Evolutionary conservation across 805 yeast species (phyloP).

Genomic region (Teunomyces pallodes): DNA sequence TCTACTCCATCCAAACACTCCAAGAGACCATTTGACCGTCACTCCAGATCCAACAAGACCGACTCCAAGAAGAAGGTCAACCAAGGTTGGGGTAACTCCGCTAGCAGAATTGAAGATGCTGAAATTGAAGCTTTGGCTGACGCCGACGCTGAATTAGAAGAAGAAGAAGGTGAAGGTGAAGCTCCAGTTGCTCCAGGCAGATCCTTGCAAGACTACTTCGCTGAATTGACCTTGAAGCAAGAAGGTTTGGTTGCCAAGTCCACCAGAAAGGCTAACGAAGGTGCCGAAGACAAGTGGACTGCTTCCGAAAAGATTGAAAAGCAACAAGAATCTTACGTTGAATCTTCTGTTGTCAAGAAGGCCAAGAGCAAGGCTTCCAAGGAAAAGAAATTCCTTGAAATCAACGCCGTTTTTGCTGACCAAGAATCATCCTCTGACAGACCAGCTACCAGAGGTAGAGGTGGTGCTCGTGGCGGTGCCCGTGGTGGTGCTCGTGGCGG

Average conservation of each 20-base stretch:
- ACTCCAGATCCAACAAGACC: slow-evolving; percentile 75
- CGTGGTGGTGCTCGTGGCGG: slow-evolving; percentile 22
- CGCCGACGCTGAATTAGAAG: slow-evolving; percentile 41
- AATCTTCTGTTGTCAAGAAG: slow-evolving; percentile 65
- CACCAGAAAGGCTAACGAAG: slow-evolving; percentile 55
- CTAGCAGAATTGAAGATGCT: slow-evolving; percentile 61
- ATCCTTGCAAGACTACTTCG: slow-evolving; percentile 85
- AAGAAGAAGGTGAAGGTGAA: slow-evolving; percentile 41
- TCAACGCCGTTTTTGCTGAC: slow-evolving; percentile 71
- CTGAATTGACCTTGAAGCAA: slow-evolving; percentile 54
- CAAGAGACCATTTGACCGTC: slow-evolving; percentile 76
- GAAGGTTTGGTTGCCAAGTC: slow-evolving; percentile 37
- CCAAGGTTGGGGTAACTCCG: slow-evolving; percentile 87
- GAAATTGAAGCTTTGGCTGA: slow-evolving; percentile 49
- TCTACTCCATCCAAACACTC: slow-evolving; percentile 52
- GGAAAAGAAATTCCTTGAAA: slow-evolving; percentile 76
- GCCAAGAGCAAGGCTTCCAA: slow-evolving; percentile 70
- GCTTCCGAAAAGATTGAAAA: slow-evolving; percentile 63
- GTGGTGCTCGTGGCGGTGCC: slow-evolving; percentile 26
- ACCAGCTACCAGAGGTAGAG: slow-evolving; percentile 30
- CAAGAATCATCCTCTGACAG: slow-evolving; percentile 28
- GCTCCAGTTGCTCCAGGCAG: slow-evolving; percentile 53
- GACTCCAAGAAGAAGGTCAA: slow-evolving; percentile 82
- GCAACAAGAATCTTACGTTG: slow-evolving; percentile 58
- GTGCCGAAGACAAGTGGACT: slow-evolving; percentile 51